Evolutionary conservation across 768 basidiomycete genomes (phyloP).

Genomic region (Boletus rubroflammeus): DNA sequence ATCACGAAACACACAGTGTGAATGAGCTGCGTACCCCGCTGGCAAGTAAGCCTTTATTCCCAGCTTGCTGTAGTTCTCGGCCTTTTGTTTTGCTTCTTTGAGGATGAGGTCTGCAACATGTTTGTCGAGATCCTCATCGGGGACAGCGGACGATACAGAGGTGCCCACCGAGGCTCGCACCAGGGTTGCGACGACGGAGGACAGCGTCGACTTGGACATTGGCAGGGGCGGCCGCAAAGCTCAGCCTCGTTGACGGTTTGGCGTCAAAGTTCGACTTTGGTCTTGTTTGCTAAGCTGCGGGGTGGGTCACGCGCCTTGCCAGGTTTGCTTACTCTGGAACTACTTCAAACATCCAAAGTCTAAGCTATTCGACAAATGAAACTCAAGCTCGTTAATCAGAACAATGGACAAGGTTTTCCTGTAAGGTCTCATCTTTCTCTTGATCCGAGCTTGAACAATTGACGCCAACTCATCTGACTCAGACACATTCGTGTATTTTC

Average conservation of each 20-base stretch:
- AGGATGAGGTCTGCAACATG: constrained; percentile 91
- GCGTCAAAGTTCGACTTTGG: constrained; percentile 13
- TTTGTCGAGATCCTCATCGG: constrained; percentile 84
- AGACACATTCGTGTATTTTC: not conserved
- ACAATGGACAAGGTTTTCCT: not conserved
- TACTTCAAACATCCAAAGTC: too few relatives aligned
- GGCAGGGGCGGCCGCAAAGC: not conserved
- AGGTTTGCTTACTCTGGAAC: not conserved
- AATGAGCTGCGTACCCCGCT: constrained; percentile 41
- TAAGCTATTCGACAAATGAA: not conserved
- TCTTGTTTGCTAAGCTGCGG: constrained; percentile 21
- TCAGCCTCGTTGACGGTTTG: constrained; percentile 1
- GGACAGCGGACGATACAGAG: constrained; percentile 52
- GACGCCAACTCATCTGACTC: not conserved
- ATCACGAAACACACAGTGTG: not conserved
- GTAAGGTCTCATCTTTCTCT: not conserved
- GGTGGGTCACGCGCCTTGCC: not conserved
- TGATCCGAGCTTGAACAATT: not conserved
- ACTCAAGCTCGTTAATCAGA: not conserved
- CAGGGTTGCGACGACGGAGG: constrained; percentile 79
- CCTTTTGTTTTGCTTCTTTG: constrained; percentile 90
- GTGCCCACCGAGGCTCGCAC: constrained; percentile 77
- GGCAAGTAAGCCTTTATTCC: constrained; percentile 79
- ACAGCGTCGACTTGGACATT: constrained; percentile 58
- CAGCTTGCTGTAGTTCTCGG: constrained; percentile 69